These are phyloP conservation scores for Microsporum canis DNA, from an alignment of 2,329 filamentous ascomycete genomes.

Conservation along the genomic window DNA sequence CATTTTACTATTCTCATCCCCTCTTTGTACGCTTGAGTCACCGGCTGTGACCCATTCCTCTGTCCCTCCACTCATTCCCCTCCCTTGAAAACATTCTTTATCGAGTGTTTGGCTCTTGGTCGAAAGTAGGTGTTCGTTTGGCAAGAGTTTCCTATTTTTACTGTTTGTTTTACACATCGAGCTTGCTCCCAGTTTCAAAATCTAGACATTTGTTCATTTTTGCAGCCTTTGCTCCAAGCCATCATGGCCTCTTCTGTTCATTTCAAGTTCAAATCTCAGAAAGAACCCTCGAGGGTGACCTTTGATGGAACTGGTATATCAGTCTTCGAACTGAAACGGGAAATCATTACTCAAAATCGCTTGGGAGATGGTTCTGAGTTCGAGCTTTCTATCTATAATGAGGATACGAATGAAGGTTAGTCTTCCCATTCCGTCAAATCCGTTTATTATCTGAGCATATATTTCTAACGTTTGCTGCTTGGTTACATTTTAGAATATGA, in stretches of 20 bases:
- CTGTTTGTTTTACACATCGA: constrained; percentile 2
- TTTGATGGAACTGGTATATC: constrained; percentile 97
- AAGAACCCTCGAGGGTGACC: constrained; percentile 83
- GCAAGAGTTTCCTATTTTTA: background rate
- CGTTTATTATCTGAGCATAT: background rate
- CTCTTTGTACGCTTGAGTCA: background rate
- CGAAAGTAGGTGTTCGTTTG: background rate
- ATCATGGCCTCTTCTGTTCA: constrained; percentile 94
- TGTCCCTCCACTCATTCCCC: background rate
- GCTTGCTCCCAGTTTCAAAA: constrained; percentile 11
- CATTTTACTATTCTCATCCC: background rate
- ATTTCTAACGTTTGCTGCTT: background rate
- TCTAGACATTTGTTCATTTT: constrained; percentile 14
- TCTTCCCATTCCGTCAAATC: constrained; percentile 9
- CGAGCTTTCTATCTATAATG: constrained; percentile 85
- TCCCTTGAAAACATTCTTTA: background rate
- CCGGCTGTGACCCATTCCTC: background rate
- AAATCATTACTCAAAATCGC: constrained; percentile 90
- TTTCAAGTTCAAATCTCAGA: constrained; percentile 99
- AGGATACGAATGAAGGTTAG: constrained; percentile 83
- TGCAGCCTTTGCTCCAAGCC: constrained; percentile 9
- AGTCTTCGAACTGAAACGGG: constrained; percentile 96
- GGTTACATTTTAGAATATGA: constrained; percentile 62
- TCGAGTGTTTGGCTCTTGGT: background rate
- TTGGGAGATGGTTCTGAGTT: constrained; percentile 94